These are phyloP conservation scores for Alternaria sp. DNA, from an alignment of 2,329 filamentous ascomycete species.

Conservation along the genomic window DNA sequence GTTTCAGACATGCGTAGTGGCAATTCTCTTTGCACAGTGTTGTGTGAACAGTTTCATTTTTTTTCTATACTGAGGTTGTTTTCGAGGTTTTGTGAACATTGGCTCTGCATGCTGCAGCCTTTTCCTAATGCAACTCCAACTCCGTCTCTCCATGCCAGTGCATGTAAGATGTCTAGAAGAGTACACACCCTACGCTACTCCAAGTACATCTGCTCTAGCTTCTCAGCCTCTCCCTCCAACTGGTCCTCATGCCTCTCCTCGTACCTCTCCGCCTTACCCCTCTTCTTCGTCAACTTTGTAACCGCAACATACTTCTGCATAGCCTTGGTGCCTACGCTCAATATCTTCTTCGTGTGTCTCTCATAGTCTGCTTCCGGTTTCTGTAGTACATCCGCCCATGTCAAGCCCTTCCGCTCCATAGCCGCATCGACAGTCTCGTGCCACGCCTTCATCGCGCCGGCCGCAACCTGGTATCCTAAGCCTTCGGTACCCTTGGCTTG, in stretches of 20 bases:
- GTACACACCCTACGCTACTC: neutral
- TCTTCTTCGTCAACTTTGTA: slow-evolving; percentile 11
- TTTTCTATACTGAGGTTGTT: neutral
- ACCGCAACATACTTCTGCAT: slow-evolving; percentile 10
- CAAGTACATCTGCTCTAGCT: slow-evolving; percentile 1
- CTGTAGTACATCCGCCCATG: slow-evolving; percentile 3
- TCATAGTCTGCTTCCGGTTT: slow-evolving; percentile 7
- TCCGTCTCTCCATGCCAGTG: neutral
- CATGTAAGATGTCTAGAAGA: neutral
- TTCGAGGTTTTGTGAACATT: neutral
- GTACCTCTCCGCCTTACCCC: slow-evolving; percentile 15
- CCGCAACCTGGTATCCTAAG: slow-evolving; percentile 1
- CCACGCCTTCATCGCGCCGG: slow-evolving; percentile 8
- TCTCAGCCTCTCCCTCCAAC: neutral
- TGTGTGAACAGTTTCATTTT: too few species aligned
- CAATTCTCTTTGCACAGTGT: neutral
- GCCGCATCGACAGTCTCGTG: slow-evolving; percentile 9
- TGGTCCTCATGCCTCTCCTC: slow-evolving; percentile 14
- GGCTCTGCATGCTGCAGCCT: neutral
- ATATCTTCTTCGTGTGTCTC: slow-evolving; percentile 10
- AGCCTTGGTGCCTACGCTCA: slow-evolving; percentile 7
- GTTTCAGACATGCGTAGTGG: neutral
- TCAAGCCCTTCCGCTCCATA: slow-evolving; percentile 11
- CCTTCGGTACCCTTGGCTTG: slow-evolving; percentile 8
- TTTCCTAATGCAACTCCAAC: neutral